Evolutionary conservation across 1,284 basidiomycete species (phyloP).

Genomic region (Apiotrichum gamsii): DNA sequence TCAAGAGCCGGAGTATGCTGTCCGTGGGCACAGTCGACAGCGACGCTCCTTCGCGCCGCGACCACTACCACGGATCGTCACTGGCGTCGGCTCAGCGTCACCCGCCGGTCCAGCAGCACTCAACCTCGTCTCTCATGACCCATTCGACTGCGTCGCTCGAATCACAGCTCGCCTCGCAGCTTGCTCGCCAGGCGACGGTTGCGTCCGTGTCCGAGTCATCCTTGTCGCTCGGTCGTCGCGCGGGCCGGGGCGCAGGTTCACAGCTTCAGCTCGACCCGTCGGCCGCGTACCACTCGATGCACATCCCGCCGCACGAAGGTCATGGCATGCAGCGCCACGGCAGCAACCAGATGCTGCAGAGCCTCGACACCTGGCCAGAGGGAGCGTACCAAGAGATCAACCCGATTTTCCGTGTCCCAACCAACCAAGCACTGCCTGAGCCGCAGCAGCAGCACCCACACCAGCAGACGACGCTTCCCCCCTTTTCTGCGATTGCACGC

Average conservation of each 20-base stretch:
- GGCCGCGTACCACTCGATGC: no score
- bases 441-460: constrained; percentile 25
- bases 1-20: constrained; percentile 44
- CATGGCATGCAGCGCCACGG: constrained; percentile 20
- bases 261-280: constrained; percentile 7
- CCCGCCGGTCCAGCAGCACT: not conserved
- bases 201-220: constrained; percentile 30
- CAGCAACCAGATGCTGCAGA: constrained; percentile 44
- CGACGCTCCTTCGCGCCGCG: constrained; percentile 25
- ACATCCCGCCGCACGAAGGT: constrained; percentile 26
- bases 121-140: constrained; percentile 63
- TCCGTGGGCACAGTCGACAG: constrained; percentile 44
- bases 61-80: constrained; percentile 10
- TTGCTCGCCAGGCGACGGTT: constrained; percentile 65
- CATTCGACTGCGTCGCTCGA: constrained; percentile 74
- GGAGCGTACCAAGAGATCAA: constrained; percentile 56
- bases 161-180: constrained; percentile 70
- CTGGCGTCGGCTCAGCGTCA: constrained; percentile 24
- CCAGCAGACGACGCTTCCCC: constrained; percentile 41
- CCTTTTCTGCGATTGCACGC: constrained; percentile 50
- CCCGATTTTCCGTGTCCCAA: constrained; percentile 74
- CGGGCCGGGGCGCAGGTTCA: constrained; percentile 1
- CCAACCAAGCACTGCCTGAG: constrained; percentile 6
- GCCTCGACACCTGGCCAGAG: constrained; percentile 48
- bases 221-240: constrained; percentile 10